Evolutionary conservation across 768 basidiomycete species (phyloP).

Genomic region (Phanerodontia chrysosporium): DNA sequence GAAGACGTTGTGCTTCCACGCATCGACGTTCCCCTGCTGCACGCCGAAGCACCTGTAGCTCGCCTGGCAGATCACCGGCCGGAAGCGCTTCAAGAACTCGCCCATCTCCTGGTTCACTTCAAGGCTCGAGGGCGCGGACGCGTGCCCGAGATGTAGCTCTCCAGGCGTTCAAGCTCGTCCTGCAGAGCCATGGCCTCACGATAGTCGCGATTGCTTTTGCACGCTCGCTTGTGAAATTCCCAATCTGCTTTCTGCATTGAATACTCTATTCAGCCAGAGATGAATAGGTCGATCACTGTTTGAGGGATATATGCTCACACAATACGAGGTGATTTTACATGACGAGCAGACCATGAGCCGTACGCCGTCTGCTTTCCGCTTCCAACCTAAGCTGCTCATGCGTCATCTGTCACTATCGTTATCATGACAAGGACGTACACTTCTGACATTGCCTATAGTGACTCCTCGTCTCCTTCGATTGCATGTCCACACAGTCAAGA

Average conservation of each 20-base stretch:
- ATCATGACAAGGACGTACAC: background rate
- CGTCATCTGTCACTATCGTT: background rate
- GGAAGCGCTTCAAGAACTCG: conserved; percentile 2
- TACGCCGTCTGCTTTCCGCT: background rate
- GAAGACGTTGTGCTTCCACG: conserved; percentile 1
- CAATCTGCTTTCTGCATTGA: conserved; percentile 7
- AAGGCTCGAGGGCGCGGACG: background rate
- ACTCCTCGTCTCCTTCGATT: conserved; percentile 3
- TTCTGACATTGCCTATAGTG: conserved; percentile 7
- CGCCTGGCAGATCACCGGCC: conserved; percentile 3
- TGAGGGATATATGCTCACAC: background rate
- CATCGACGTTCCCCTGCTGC: background rate
- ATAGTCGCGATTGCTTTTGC: background rate
- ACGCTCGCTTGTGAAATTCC: conserved; percentile 4
- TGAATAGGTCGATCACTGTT: background rate
- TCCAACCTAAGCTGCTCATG: conserved; percentile 5
- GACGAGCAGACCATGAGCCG: conserved; percentile 5
- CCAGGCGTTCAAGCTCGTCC: conserved; percentile 2
- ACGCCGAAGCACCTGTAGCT: background rate
- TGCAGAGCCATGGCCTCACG: background rate
- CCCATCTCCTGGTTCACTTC: background rate
- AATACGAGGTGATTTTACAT: conserved; percentile 9
- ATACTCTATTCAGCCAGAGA: background rate
- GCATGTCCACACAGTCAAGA: background rate
- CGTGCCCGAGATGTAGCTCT: background rate